These are phyloP conservation scores for Geosiphon pyriformis DNA, from an alignment of 192 early-diverging fungal species.

Conservation along the genomic window DNA sequence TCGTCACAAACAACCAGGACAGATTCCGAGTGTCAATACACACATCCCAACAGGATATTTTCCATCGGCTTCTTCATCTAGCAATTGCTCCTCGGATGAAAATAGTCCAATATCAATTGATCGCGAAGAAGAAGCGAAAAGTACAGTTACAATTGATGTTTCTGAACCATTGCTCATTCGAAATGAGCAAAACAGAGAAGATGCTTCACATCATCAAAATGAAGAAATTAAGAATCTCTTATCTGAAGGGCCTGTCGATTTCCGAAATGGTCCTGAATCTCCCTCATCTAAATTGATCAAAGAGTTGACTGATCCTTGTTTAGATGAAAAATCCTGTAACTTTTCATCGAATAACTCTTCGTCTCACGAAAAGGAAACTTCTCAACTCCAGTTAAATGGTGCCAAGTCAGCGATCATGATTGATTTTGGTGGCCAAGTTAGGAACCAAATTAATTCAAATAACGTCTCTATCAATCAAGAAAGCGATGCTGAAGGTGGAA, in stretches of 20 bases:
- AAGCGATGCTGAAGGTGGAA: slow-evolving; percentile 10
- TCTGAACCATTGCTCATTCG: slow-evolving; percentile 6
- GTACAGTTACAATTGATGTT: slow-evolving; percentile 18
- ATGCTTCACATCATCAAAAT: not conserved
- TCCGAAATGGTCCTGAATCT: not conserved
- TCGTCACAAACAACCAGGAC: slow-evolving; percentile 3
- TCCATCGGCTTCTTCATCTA: slow-evolving; percentile 2
- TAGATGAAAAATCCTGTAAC: not conserved
- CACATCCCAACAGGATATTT: not conserved
- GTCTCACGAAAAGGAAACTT: not conserved
- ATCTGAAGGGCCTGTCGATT: not conserved
- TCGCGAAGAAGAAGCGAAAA: slow-evolving; percentile 11
- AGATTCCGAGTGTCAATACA: not conserved
- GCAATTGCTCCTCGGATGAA: not conserved
- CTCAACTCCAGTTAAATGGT: slow-evolving; percentile 1
- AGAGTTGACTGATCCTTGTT: not conserved
- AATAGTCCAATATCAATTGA: slow-evolving; percentile 1
- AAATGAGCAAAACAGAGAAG: not conserved
- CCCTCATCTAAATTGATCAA: not conserved
- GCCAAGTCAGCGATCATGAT: not conserved
- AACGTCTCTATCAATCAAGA: not conserved
- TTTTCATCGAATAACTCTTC: not conserved
- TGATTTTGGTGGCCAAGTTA: not conserved
- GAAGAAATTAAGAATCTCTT: slow-evolving; percentile 6
- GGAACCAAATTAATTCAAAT: not conserved